phyloP scores from a whole-genome alignment of 768 basidiomycete species.

The Amanita subjunquillea region DNA sequence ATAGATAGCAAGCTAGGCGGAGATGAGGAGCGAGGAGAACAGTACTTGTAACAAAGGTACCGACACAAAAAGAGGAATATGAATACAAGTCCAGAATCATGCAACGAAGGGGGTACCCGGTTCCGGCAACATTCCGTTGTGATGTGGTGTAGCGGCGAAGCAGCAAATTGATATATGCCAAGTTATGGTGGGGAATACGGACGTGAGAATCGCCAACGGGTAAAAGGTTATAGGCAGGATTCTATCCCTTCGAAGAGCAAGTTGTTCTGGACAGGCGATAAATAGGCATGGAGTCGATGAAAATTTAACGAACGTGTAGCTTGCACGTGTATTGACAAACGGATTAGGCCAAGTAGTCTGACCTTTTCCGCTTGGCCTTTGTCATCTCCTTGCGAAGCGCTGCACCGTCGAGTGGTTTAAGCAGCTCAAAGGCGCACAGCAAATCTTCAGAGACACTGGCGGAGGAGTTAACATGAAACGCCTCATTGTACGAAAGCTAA shows the following conservation, averaged over 20 bases:
- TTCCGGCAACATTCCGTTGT: conserved; percentile 1
- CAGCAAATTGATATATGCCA: background rate
- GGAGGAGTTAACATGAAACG: conserved; percentile 7
- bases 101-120: conserved; percentile 7
- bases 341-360: conserved; percentile 10
- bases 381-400: conserved; percentile 98
- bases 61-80: conserved; percentile 19
- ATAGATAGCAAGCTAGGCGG: conserved; percentile 16
- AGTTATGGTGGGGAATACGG: background rate
- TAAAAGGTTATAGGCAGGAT: background rate
- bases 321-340: background rate
- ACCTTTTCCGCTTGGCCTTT: conserved; percentile 98
- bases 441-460: conserved; percentile 90
- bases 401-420: conserved; percentile 91
- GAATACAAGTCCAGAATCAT: conserved; percentile 29
- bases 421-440: conserved; percentile 92
- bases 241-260: conserved; percentile 1
- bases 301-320: conserved; percentile 2
- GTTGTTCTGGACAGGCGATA: background rate
- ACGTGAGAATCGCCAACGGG: background rate
- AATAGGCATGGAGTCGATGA: conserved; percentile 4
- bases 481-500: conserved; percentile 1
- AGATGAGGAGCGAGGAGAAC: conserved; percentile 16
- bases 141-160: background rate
- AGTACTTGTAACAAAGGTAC: conserved; percentile 17